Base-by-base conservation (phyloP, 768 basidiomycete species). In the Rubroboletus pulcherrimus region DNA sequence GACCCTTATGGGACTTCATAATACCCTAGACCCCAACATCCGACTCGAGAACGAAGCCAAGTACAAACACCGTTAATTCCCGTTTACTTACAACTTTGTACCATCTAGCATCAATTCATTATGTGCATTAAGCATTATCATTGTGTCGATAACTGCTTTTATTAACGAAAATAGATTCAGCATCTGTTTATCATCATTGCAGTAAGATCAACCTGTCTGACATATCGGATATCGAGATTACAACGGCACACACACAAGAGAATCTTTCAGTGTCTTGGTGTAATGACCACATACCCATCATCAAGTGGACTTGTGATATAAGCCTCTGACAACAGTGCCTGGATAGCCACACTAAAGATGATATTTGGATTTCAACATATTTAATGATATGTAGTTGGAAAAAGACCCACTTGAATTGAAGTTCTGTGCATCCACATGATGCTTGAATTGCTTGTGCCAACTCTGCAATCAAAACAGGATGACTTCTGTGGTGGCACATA, bases 1-100 rank as follows among this genome's bases (percentile, higher is more conserved):
- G 77, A 95, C 96, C 0, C 74, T 98, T 37, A 80, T 98, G 52
- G 97, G 97, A 8, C 78, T 99, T 38, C 89, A 94, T 63, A 98
- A 98, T 69, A 83, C 92, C 44, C 74, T 99, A 64, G 94, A 98
- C 71, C 94, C 96, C 10, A 82, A 86, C 55, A 77, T 89, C 46
- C 83, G 85, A 43, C 78, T 82, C 49, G 93, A 96, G 68, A 89
- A 87, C 62, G 89, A 91, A 62, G 93, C 91, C 51, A 98, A 98
- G 74, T 98, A 98, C 75, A 98, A 98, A 73, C 82, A 85, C 43
- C 85, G 83, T 56, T 87, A 70, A 77, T 55, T 11, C 33, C 53
- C n/a, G 44, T 61, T 49, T 43, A 48, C 43, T 43, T 51, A 11
- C 57, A 60, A 42, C 34, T 37, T 38, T 68, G 64, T 69, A 65